Evolutionary conservation across 2,329 filamentous ascomycete genomes (phyloP).

Genomic region (Diaporthe vexans): DNA sequence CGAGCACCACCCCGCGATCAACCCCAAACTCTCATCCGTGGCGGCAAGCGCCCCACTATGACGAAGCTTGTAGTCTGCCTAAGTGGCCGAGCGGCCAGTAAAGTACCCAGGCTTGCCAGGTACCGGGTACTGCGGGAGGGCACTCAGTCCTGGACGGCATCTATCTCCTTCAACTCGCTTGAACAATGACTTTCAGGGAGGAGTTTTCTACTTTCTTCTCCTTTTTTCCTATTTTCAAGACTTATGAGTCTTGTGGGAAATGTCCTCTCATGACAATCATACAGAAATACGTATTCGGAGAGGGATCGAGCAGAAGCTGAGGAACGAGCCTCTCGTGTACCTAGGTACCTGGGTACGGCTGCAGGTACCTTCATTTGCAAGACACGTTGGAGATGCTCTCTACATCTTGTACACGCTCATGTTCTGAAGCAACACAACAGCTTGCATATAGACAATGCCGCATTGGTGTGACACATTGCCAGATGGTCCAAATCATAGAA

Average conservation of each 20-base stretch:
- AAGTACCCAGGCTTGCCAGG: neutral
- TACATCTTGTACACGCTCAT: neutral
- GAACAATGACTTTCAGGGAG: neutral
- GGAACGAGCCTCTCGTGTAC: neutral
- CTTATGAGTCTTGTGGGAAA: too few species aligned
- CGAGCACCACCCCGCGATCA: constrained; percentile 25
- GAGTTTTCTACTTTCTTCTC: too few species aligned
- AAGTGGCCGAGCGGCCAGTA: neutral
- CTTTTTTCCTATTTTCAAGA: too few species aligned
- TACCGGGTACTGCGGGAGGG: neutral
- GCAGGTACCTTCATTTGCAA: neutral
- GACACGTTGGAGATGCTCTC: neutral
- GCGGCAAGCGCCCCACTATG: constrained; percentile 37
- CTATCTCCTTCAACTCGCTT: neutral
- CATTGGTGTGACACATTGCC: neutral
- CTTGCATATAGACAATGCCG: neutral
- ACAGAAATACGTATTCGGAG: neutral
- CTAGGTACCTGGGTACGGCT: too few species aligned
- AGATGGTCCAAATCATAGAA: neutral
- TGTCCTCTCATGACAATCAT: neutral
- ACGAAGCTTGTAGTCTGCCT: constrained; percentile 28
- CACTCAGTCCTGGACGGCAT: too few species aligned
- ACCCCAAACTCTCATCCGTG: neutral
- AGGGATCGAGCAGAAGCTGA: neutral
- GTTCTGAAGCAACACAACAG: neutral